These are phyloP conservation scores for Butyriboletus loyo DNA, from an alignment of 768 basidiomycete genomes.

Conservation along the genomic window DNA sequence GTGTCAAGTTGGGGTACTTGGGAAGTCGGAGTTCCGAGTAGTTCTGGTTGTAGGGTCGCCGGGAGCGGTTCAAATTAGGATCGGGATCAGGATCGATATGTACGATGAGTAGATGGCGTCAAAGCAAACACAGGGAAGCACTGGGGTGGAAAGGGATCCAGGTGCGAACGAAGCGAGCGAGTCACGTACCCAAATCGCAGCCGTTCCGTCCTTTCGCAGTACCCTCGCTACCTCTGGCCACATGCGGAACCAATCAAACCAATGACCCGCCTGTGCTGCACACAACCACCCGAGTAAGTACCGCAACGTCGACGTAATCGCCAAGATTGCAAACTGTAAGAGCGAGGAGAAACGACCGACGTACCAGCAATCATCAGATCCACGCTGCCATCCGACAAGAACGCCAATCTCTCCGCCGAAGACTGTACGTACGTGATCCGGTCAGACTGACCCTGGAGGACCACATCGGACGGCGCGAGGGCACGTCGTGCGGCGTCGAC, in stretches of 20 bases:
- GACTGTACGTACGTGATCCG: conserved; percentile 38
- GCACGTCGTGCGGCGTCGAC: conserved; percentile 47
- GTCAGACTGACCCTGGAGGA: conserved; percentile 2
- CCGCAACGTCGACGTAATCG: neutral
- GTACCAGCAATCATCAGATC: conserved; percentile 70
- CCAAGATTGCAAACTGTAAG: neutral
- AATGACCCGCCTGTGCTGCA: conserved; percentile 76
- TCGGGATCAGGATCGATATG: neutral
- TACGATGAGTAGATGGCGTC: neutral
- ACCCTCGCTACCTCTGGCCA: conserved; percentile 68
- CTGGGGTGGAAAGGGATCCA: no score
- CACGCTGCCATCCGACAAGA: conserved; percentile 51
- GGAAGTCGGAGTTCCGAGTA: conserved; percentile 76
- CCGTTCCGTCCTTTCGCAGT: conserved; percentile 57
- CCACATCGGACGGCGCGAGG: conserved; percentile 4
- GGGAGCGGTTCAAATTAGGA: neutral
- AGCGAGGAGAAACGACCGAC: neutral
- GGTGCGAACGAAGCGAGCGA: neutral
- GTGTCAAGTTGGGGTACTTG: conserved; percentile 52
- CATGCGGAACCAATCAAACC: conserved; percentile 72
- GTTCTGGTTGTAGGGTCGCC: conserved; percentile 30
- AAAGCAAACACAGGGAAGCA: no score
- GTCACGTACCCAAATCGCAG: conserved; percentile 66
- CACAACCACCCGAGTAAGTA: neutral
- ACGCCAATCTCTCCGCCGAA: conserved; percentile 53